These are phyloP conservation scores for Chenopodium quinoa DNA, from an alignment of 148 eudicot genomes.

Conservation along the genomic window DNA sequence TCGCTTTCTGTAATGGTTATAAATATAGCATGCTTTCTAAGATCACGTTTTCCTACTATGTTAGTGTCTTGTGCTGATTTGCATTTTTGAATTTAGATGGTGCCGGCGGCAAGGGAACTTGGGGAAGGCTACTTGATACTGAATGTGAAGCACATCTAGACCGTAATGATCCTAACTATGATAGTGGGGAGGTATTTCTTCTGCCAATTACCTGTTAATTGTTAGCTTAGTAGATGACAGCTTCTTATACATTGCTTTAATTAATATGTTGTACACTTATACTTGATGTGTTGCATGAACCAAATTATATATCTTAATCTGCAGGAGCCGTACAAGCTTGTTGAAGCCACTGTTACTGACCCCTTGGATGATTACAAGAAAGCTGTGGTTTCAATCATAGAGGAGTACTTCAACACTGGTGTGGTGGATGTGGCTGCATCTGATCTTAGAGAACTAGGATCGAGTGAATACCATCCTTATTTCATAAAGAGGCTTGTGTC, in stretches of 20 bases:
- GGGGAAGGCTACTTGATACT: slow-evolving; percentile 94
- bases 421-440: slow-evolving; percentile 77
- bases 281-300: neutral
- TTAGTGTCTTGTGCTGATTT: slow-evolving; percentile 1
- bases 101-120: slow-evolving; percentile 96
- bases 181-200: slow-evolving; percentile 79
- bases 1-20: neutral
- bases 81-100: slow-evolving; percentile 55
- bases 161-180: slow-evolving; percentile 92
- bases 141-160: slow-evolving; percentile 70
- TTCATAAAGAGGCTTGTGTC: slow-evolving; percentile 90
- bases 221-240: slow-evolving; percentile 7
- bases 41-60: neutral
- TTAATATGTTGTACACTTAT: neutral
- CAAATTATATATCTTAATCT: slow-evolving; percentile 6
- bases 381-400: slow-evolving; percentile 80
- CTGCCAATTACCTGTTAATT: neutral
- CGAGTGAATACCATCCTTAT: slow-evolving; percentile 82
- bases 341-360: slow-evolving; percentile 67
- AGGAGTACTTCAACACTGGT: slow-evolving; percentile 82
- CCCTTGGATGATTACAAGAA: slow-evolving; percentile 96
- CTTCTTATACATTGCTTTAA: neutral
- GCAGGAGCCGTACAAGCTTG: slow-evolving; percentile 93
- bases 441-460: slow-evolving; percentile 83
- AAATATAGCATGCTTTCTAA: neutral